phyloP scores from a whole-genome alignment of 176 grass and related monocot genomes.

The Olyra latifolia region DNA sequence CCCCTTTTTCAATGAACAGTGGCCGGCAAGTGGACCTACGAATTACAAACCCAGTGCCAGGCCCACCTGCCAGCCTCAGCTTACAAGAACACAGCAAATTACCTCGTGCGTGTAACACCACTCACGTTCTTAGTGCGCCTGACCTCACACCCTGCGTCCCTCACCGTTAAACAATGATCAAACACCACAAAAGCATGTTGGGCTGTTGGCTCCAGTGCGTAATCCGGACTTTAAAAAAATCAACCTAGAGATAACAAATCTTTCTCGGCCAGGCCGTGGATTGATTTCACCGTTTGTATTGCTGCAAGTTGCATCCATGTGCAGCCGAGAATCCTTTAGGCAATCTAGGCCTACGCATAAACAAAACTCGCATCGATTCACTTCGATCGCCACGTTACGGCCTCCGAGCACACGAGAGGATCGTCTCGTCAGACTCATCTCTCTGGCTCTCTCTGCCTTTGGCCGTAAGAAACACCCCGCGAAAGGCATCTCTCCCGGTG shows the following conservation, averaged over 20 bases:
- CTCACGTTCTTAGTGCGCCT: not conserved
- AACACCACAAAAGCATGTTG: slow-evolving; percentile 26
- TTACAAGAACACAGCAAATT: fast-evolving
- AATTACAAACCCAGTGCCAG: fast-evolving
- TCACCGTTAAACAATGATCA: not conserved
- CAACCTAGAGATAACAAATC: slow-evolving; percentile 7
- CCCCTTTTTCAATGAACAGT: not conserved
- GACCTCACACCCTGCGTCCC: not conserved
- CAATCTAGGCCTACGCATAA: slow-evolving; percentile 23
- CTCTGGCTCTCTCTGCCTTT: not conserved
- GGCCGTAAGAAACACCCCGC: not conserved
- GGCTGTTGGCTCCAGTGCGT: slow-evolving; percentile 3
- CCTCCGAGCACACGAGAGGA: not conserved
- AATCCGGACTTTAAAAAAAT: not conserved
- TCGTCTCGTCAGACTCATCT: not conserved
- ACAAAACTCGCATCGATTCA: not conserved
- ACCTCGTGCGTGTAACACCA: not conserved
- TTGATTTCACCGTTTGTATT: slow-evolving; percentile 30
- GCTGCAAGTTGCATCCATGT: slow-evolving; percentile 28
- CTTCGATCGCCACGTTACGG: slow-evolving; percentile 10
- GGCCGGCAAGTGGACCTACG: not conserved
- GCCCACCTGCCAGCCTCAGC: not conserved
- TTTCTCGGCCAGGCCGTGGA: slow-evolving; percentile 13
- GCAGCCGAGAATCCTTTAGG: slow-evolving; percentile 36
- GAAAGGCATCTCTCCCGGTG: slow-evolving; percentile 34